Evolutionary conservation across 441 rosid genomes (phyloP).

Genomic region (Biscutella laevigata): DNA sequence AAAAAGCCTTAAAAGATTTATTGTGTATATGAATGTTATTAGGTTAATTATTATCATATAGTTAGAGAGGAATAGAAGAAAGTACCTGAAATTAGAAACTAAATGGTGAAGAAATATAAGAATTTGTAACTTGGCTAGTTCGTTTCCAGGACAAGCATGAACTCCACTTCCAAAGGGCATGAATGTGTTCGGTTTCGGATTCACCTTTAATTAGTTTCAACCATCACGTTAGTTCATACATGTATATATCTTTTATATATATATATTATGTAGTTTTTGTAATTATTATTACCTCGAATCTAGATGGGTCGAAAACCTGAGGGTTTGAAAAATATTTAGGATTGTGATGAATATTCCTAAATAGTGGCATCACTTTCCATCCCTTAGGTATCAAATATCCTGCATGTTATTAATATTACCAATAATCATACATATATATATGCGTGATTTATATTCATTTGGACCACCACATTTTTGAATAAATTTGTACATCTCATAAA

Average conservation of each 20-base stretch:
- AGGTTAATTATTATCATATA: not conserved
- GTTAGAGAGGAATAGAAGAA: not conserved
- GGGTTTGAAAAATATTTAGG: slow-evolving; percentile 66
- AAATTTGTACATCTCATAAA: no score
- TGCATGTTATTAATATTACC: no score
- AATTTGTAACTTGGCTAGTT: slow-evolving; percentile 84
- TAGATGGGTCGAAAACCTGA: slow-evolving; percentile 64
- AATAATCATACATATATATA: no score
- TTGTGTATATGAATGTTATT: not conserved
- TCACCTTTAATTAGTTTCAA: slow-evolving; percentile 34
- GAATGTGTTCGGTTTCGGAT: slow-evolving; percentile 71
- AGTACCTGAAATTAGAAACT: slow-evolving; percentile 57
- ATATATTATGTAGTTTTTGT: not conserved
- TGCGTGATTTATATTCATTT: slow-evolving; percentile 18
- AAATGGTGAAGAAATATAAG: slow-evolving; percentile 70
- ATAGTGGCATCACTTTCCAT: slow-evolving; percentile 96
- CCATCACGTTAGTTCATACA: not conserved
- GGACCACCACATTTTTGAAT: slow-evolving; percentile 23
- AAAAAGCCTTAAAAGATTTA: not conserved
- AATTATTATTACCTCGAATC: slow-evolving; percentile 58
- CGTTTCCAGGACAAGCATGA: slow-evolving; percentile 88
- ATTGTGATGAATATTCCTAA: slow-evolving; percentile 87
- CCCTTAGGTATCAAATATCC: slow-evolving; percentile 88
- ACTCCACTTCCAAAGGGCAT: slow-evolving; percentile 89
- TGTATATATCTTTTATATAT: not conserved